Percentiles rank a stretch among this genome's conserved stretches.
These are phyloP conservation scores for Lagerstroemia speciosa DNA, from an alignment of 345 rosid genomes.

Conservation along the genomic window DNA sequence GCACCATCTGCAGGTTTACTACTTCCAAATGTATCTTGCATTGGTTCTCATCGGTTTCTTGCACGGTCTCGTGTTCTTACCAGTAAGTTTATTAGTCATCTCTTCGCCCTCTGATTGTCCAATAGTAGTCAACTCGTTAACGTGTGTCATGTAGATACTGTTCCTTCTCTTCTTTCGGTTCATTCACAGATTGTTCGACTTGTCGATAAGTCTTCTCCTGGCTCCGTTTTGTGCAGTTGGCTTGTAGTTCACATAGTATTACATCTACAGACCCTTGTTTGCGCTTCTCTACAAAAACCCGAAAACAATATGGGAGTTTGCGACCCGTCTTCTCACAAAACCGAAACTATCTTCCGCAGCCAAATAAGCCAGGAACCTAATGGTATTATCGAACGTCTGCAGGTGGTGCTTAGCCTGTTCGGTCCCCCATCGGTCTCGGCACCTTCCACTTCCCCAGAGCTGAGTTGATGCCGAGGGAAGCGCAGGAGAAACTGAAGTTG, in stretches of 20 bases:
- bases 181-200: too few species aligned
- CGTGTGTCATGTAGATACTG: too few species aligned
- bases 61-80: constrained; percentile 88
- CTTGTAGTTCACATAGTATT: too few species aligned
- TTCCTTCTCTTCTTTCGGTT: too few species aligned
- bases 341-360: neutral
- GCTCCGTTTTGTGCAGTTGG: too few species aligned
- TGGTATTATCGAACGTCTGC: constrained; percentile 16
- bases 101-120: neutral
- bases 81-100: constrained; percentile 41
- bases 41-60: constrained; percentile 78
- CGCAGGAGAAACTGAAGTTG: neutral
- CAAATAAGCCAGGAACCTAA: neutral
- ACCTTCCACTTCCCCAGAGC: constrained; percentile 26
- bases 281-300: too few species aligned
- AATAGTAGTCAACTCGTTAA: too few species aligned
- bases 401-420: constrained; percentile 71
- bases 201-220: too few species aligned
- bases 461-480: constrained; percentile 19
- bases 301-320: too few species aligned
- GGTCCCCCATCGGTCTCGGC: constrained; percentile 59
- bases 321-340: too few species aligned
- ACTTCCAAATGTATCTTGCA: constrained; percentile 91
- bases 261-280: too few species aligned
- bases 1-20: constrained; percentile 62